Conservation (phyloP, 1,284 basidiomycete species). For the Ustilago nuda region DNA sequence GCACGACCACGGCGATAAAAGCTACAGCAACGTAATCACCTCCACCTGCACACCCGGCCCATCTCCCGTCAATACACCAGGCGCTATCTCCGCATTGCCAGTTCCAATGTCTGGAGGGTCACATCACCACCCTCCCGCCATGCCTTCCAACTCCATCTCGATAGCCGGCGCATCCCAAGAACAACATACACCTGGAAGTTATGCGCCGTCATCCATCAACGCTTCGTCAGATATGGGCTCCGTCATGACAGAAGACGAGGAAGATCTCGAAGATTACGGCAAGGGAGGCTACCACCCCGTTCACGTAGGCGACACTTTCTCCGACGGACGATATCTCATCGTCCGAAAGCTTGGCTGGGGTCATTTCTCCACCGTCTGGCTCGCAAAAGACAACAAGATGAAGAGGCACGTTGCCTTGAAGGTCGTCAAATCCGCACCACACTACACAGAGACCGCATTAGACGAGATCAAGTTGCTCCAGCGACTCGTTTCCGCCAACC, state of each 20-base stretch:
- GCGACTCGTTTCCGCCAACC: constrained; percentile 86
- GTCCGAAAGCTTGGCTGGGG: constrained; percentile 98
- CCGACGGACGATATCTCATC: constrained; percentile 86
- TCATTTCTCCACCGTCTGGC: constrained; percentile 78
- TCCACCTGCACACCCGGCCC: constrained; percentile 57
- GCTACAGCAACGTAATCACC: constrained; percentile 54
- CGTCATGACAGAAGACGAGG: constrained; percentile 70
- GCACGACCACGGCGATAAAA: constrained; percentile 34
- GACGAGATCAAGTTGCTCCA: constrained; percentile 99
- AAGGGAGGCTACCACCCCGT: constrained; percentile 88
- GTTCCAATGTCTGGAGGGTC: constrained; percentile 45
- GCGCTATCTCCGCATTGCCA: constrained; percentile 39
- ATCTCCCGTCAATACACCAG: constrained; percentile 54
- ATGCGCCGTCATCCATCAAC: constrained; percentile 44
- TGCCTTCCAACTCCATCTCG: constrained; percentile 46
- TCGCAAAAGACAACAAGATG: constrained; percentile 75
- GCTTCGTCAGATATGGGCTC: constrained; percentile 57
- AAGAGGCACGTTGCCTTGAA: constrained; percentile 97
- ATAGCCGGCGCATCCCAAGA: constrained; percentile 48
- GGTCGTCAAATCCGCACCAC: constrained; percentile 95
- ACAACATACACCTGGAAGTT: constrained; percentile 40
- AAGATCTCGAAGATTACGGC: constrained; percentile 70
- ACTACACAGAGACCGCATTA: constrained; percentile 97
- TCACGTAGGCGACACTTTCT: constrained; percentile 92
- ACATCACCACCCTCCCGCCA: constrained; percentile 32